These are phyloP conservation scores for Trichophyton benhamiae DNA, from an alignment of 2,329 filamentous ascomycete species.

Conservation along the genomic window DNA sequence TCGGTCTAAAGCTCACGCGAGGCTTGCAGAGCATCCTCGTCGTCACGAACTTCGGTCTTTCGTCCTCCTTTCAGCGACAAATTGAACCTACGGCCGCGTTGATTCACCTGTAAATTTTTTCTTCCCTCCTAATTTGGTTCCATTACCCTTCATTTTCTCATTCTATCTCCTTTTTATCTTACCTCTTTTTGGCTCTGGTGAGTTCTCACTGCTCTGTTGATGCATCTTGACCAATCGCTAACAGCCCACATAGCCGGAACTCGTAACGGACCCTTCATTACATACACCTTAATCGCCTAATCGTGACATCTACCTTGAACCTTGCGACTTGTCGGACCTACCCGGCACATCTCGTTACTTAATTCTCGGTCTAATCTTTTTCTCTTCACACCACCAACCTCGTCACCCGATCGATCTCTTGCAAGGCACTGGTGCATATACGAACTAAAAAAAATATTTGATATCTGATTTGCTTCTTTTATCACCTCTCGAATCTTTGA, in stretches of 20 bases:
- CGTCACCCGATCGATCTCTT: neutral
- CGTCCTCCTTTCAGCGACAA: neutral
- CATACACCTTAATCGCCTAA: conserved; percentile 3
- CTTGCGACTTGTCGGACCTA: conserved; percentile 1
- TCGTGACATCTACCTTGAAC: neutral
- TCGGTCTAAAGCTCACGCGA: neutral
- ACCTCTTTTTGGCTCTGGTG: neutral
- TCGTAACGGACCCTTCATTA: conserved; percentile 3
- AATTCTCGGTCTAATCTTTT: conserved; percentile 1
- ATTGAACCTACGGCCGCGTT: neutral
- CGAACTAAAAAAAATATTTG: conserved; percentile 11
- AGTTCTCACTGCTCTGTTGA: neutral
- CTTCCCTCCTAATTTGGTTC: neutral
- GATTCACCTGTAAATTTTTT: conserved; percentile 1
- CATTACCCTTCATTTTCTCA: neutral
- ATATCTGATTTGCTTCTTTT: conserved; percentile 17
- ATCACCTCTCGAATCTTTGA: conserved; percentile 10
- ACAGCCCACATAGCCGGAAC: neutral
- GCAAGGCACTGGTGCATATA: conserved; percentile 7
- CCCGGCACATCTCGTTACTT: neutral
- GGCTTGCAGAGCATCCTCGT: neutral
- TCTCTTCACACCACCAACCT: neutral
- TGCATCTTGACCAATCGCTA: neutral
- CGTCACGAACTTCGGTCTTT: neutral
- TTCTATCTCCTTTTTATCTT: neutral